Evolutionary conservation across 306 rosid species (phyloP).

Genomic region (Dicorynia guianensis): DNA sequence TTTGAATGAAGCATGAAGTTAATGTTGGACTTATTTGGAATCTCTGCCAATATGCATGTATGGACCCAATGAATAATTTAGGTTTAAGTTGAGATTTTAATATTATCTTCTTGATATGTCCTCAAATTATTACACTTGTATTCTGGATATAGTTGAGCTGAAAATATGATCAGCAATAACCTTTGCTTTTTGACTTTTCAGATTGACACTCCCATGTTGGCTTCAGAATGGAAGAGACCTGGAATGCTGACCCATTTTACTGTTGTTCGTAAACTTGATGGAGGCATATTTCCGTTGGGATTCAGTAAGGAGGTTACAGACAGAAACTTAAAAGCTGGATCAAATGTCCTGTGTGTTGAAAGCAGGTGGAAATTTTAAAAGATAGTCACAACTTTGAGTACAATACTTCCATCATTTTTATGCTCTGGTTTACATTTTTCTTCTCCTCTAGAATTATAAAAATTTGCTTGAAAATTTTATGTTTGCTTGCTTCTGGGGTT

Average conservation of each 20-base stretch:
- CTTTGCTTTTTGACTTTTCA: constrained; percentile 57
- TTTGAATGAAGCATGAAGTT: constrained; percentile 16
- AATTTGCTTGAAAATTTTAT: constrained; percentile 22
- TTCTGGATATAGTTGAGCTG: constrained; percentile 16
- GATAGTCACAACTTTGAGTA: constrained; percentile 20
- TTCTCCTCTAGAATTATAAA: background rate
- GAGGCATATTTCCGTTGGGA: constrained; percentile 87
- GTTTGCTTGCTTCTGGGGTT: constrained; percentile 38
- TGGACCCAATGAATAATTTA: background rate
- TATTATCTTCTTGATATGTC: constrained; percentile 17
- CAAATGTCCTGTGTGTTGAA: constrained; percentile 73
- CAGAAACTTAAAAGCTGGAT: constrained; percentile 77
- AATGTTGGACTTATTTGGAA: background rate
- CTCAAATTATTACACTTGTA: background rate
- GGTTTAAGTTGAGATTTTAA: background rate
- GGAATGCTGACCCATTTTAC: constrained; percentile 92
- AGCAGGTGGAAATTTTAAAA: constrained; percentile 64
- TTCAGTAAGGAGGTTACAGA: constrained; percentile 74
- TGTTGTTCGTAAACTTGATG: constrained; percentile 90
- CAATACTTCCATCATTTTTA: constrained; percentile 7
- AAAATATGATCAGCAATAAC: constrained; percentile 30
- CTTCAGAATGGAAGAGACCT: constrained; percentile 88
- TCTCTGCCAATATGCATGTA: constrained; percentile 15
- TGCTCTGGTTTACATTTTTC: constrained; percentile 26
- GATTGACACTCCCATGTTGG: constrained; percentile 94